Evolutionary conservation across 202 grass and related monocot species (phyloP).

Genomic region (Digitaria exilis): DNA sequence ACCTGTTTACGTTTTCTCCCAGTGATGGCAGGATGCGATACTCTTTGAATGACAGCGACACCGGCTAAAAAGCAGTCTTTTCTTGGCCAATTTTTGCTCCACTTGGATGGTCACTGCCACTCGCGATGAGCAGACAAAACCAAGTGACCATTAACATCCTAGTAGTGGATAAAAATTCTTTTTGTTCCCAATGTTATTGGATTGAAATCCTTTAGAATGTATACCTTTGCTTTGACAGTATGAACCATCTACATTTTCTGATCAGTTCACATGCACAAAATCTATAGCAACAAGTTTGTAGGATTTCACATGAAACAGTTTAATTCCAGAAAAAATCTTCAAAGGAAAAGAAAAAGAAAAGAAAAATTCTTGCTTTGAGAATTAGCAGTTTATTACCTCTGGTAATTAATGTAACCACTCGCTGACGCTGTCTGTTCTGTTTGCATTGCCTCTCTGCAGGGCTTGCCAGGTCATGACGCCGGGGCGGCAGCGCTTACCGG

Average conservation of each 20-base stretch:
- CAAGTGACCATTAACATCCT: conserved; percentile 5
- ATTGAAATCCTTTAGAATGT: neutral
- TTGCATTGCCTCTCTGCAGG: conserved; percentile 25
- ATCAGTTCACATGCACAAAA: neutral
- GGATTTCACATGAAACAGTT: neutral
- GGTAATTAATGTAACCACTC: neutral
- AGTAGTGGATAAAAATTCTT: neutral
- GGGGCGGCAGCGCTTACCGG: neutral
- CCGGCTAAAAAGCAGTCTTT: neutral
- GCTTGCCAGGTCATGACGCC: conserved; percentile 27
- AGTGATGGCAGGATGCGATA: neutral
- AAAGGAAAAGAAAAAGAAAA: neutral
- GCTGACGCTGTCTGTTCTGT: neutral
- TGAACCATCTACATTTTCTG: neutral
- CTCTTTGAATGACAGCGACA: neutral
- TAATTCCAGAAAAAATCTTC: neutral
- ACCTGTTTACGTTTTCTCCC: neutral
- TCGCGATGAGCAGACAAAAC: conserved; percentile 14
- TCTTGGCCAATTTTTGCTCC: neutral
- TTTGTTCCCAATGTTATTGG: neutral
- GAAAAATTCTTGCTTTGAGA: neutral
- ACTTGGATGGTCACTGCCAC: neutral
- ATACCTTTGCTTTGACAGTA: neutral
- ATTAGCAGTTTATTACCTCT: neutral
- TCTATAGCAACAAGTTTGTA: neutral